These are phyloP conservation scores for Diplocarpon rosae DNA, from an alignment of 2,329 filamentous ascomycete genomes.

Conservation along the genomic window DNA sequence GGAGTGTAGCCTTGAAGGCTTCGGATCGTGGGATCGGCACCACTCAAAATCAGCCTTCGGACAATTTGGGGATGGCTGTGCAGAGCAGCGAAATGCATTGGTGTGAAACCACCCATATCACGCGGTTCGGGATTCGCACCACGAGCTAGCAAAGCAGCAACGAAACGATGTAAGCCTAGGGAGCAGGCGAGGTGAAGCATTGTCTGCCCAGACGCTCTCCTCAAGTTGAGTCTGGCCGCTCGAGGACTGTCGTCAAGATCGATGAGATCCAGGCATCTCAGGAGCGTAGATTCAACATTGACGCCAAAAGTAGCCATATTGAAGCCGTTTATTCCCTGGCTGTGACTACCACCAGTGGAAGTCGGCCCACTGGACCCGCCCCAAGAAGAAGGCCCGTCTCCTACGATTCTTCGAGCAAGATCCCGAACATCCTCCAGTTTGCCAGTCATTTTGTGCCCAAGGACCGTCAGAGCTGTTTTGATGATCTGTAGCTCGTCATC, in stretches of 20 bases:
- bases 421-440: constrained; percentile 50
- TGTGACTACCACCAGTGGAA: constrained; percentile 35
- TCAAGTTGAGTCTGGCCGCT: constrained; percentile 55
- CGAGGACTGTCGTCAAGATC: constrained; percentile 66
- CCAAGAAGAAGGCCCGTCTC: constrained; percentile 37
- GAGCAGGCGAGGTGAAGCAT: constrained; percentile 73
- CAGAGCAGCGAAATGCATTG: constrained; percentile 73
- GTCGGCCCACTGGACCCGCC: constrained; percentile 33
- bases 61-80: constrained; percentile 68
- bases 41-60: constrained; percentile 59
- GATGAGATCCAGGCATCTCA: constrained; percentile 67
- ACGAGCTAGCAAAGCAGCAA: constrained; percentile 63
- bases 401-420: constrained; percentile 49
- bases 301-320: constrained; percentile 28
- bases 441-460: constrained; percentile 54
- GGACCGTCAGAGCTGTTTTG: constrained; percentile 52
- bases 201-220: constrained; percentile 58
- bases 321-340: constrained; percentile 33
- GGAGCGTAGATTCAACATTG: constrained; percentile 35
- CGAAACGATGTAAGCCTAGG: constrained; percentile 63
- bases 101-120: constrained; percentile 71
- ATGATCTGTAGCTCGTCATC: constrained; percentile 60
- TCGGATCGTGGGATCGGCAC: constrained; percentile 59
- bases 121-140: constrained; percentile 66
- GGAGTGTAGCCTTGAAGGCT: constrained; percentile 61